A percentile compares a stretch with the other conserved stretches of the same genome.
phyloP scores from a whole-genome alignment of 1,284 basidiomycete genomes.

The Bjerkandera adusta region DNA sequence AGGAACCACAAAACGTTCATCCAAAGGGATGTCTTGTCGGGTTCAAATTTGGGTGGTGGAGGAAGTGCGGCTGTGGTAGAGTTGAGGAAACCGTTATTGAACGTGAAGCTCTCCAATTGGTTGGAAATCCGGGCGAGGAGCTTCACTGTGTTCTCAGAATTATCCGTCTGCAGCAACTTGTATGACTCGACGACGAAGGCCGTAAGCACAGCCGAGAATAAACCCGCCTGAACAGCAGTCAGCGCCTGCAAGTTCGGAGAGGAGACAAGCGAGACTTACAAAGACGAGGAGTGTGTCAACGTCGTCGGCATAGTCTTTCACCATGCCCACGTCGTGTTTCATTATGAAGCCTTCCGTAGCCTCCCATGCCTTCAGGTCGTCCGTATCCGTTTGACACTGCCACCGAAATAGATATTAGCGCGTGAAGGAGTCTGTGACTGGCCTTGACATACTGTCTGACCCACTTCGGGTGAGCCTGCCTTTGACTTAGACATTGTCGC shows the following conservation, averaged over 20 bases:
- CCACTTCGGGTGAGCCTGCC: too few species aligned
- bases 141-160: not conserved
- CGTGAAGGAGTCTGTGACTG: too few species aligned
- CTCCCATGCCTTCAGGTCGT: too few species aligned
- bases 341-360: not conserved
- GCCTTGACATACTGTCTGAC: too few species aligned
- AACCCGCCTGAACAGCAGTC: not conserved
- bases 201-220: not conserved
- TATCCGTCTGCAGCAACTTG: not conserved
- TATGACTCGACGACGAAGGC: not conserved
- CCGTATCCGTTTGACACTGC: too few species aligned
- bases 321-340: not conserved
- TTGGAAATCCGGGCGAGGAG: not conserved
- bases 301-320: not conserved
- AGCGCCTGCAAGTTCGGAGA: not conserved
- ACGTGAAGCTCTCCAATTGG: too few species aligned
- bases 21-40: conserved; percentile 5
- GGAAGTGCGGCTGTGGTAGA: conserved; percentile 15
- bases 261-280: not conserved
- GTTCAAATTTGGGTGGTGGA: conserved; percentile 2
- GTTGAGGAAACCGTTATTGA: too few species aligned
- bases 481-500: too few species aligned
- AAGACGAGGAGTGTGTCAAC: not conserved
- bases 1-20: conserved; percentile 20
- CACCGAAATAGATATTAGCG: too few species aligned